A percentile compares a stretch with the other conserved stretches of the same genome.
Conservation (phyloP, 1,284 basidiomycete species). For the Hypsizygus ulmarius region DNA sequence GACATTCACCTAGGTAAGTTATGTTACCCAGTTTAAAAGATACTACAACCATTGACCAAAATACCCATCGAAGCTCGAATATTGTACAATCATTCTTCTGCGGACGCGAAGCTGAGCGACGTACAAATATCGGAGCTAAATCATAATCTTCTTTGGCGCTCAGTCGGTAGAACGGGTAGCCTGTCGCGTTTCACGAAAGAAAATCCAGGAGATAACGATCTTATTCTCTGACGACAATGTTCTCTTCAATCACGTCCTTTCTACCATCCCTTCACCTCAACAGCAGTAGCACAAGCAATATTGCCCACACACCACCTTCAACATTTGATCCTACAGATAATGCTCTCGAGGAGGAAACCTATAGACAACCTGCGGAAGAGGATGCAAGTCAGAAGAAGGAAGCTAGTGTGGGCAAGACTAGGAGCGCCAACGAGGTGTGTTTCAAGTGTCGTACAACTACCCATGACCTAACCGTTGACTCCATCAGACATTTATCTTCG, state of each 20-base stretch:
- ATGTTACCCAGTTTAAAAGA: too few relatives aligned
- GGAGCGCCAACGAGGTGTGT: constrained; percentile 13
- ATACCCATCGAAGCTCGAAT: too few relatives aligned
- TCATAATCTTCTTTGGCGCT: constrained; percentile 4
- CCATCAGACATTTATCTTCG: constrained; percentile 77
- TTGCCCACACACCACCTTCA: neutral
- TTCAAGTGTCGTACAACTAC: neutral
- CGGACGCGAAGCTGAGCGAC: constrained; percentile 12
- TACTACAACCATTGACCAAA: too few relatives aligned
- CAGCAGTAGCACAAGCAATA: constrained; percentile 19
- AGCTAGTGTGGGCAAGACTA: constrained; percentile 5
- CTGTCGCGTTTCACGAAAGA: neutral
- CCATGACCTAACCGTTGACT: too few relatives aligned
- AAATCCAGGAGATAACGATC: neutral
- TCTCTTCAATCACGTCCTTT: constrained; percentile 60
- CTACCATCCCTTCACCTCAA: constrained; percentile 51
- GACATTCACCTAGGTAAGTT: too few relatives aligned
- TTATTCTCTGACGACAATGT: constrained; percentile 40
- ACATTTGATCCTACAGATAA: constrained; percentile 12
- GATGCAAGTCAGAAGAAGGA: constrained; percentile 13
- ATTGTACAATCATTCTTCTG: neutral
- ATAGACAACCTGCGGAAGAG: constrained; percentile 10
- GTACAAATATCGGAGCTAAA: constrained; percentile 12
- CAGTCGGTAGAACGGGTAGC: constrained; percentile 1
- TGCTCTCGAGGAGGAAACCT: constrained; percentile 15